phyloP scores from a whole-genome alignment of 2,329 filamentous ascomycete genomes.

The Thyridium curvatum region DNA sequence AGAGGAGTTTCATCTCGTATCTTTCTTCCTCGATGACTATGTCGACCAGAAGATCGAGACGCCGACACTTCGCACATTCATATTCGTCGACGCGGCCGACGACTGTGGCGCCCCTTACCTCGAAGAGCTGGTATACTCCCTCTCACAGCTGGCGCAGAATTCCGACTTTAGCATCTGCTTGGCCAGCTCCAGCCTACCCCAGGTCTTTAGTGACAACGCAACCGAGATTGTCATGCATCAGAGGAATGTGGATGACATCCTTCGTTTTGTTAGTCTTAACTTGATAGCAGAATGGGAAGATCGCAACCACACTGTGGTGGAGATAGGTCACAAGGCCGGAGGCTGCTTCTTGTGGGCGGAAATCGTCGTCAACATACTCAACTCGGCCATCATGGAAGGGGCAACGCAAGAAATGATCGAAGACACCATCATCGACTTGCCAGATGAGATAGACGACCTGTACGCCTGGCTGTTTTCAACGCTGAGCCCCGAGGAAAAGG shows the following conservation, averaged over 20 bases:
- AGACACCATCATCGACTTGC: slow-evolving; percentile 21
- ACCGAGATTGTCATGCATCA: slow-evolving; percentile 20
- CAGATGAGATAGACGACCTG: slow-evolving; percentile 21
- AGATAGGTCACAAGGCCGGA: slow-evolving; percentile 17
- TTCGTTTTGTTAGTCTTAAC: slow-evolving; percentile 21
- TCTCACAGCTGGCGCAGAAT: slow-evolving; percentile 20
- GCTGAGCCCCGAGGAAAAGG: slow-evolving; percentile 18
- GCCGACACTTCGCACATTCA: slow-evolving; percentile 17
- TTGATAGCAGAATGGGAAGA: slow-evolving; percentile 24
- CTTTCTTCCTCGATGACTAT: slow-evolving; percentile 24
- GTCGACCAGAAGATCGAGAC: slow-evolving; percentile 17
- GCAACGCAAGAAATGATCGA: slow-evolving; percentile 24
- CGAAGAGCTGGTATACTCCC: slow-evolving; percentile 16
- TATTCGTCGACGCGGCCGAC: slow-evolving; percentile 23
- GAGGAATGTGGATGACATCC: slow-evolving; percentile 23
- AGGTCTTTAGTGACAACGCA: slow-evolving; percentile 8
- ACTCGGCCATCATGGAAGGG: slow-evolving; percentile 24
- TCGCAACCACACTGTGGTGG: slow-evolving; percentile 16
- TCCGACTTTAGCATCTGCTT: slow-evolving; percentile 25
- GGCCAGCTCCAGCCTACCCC: slow-evolving; percentile 15
- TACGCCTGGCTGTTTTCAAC: slow-evolving; percentile 27
- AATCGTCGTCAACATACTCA: slow-evolving; percentile 27
- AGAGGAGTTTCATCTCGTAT: slow-evolving; percentile 19
- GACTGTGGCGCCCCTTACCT: slow-evolving; percentile 15
- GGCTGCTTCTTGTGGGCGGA: slow-evolving; percentile 27